Conservation (phyloP, 2,329 filamentous ascomycete species). For the Ophiostoma quercus region DNA sequence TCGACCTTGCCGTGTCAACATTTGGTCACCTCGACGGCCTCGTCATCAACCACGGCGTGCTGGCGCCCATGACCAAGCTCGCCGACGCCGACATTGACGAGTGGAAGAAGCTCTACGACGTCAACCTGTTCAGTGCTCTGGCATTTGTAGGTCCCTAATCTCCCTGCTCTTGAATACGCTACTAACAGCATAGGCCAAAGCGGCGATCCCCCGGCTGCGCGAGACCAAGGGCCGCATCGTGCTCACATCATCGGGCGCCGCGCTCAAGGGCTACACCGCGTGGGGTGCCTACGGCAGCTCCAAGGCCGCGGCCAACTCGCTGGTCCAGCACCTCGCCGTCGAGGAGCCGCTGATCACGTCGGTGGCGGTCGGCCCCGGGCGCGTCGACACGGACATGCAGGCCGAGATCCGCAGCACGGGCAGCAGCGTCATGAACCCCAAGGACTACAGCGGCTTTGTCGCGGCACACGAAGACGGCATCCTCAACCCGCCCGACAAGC, state of each 20-base stretch:
- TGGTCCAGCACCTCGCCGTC: constrained; percentile 63
- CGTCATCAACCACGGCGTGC: constrained; percentile 79
- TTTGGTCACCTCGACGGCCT: constrained; percentile 75
- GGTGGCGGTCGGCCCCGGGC: constrained; percentile 69
- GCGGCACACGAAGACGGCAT: constrained; percentile 64
- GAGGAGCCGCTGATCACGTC: constrained; percentile 75
- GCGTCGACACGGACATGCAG: constrained; percentile 89
- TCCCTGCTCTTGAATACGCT: too few species aligned
- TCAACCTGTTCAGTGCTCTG: constrained; percentile 82
- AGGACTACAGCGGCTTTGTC: constrained; percentile 63
- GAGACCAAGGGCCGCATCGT: constrained; percentile 65
- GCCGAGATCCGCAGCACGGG: constrained; percentile 64
- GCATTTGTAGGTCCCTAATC: constrained; percentile 59
- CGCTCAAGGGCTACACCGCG: constrained; percentile 57
- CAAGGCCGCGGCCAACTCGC: constrained; percentile 78
- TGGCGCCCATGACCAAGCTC: constrained; percentile 70
- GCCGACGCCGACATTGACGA: constrained; percentile 62
- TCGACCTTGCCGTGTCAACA: constrained; percentile 57
- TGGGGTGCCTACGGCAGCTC: constrained; percentile 80
- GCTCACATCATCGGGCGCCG: constrained; percentile 75
- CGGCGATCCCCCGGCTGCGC: constrained; percentile 64
- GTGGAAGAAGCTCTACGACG: constrained; percentile 71
- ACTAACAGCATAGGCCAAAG: constrained; percentile 54
- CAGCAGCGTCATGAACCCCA: constrained; percentile 45
- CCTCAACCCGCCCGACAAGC: constrained; percentile 74